Conservation (phyloP, 163 green algal species). For the Chloromonas sp. region DNA sequence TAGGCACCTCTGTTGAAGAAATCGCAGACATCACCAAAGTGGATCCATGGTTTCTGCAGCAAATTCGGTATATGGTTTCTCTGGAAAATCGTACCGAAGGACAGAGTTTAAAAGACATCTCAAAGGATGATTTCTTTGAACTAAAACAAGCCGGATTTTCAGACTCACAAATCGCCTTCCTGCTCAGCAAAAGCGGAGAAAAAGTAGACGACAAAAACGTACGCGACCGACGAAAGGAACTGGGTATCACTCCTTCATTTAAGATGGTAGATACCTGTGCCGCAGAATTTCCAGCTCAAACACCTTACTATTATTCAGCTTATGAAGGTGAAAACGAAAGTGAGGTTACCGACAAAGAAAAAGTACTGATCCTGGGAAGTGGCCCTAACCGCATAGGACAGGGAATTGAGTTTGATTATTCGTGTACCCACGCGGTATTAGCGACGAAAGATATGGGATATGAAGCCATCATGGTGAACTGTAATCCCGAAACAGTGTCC, state of each 20-base stretch:
- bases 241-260: slow-evolving; percentile 73
- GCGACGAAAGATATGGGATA: slow-evolving; percentile 76
- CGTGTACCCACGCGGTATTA: slow-evolving; percentile 97
- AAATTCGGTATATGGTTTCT: not conserved
- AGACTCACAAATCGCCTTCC: not conserved
- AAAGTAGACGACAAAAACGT: not conserved
- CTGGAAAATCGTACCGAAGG: not conserved
- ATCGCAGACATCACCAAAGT: slow-evolving; percentile 72
- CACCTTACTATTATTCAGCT: slow-evolving; percentile 90
- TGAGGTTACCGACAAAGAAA: slow-evolving; percentile 42
- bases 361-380: slow-evolving; percentile 93
- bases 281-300: slow-evolving; percentile 94
- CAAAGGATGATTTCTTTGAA: not conserved
- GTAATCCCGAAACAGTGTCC: slow-evolving; percentile 98
- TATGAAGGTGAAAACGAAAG: slow-evolving; percentile 81
- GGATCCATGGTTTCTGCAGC: not conserved
- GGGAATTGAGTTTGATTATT: slow-evolving; percentile 99
- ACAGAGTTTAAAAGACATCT: not conserved
- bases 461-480: slow-evolving; percentile 99
- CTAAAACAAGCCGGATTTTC: not conserved
- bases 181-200: no score
- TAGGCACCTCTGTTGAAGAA: slow-evolving; percentile 71
- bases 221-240: slow-evolving; percentile 40
- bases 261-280: slow-evolving; percentile 98
- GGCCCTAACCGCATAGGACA: slow-evolving; percentile 98